These are phyloP conservation scores for Mucor sp. DNA, from an alignment of 371 early-diverging fungal species.

Conservation along the genomic window DNA sequence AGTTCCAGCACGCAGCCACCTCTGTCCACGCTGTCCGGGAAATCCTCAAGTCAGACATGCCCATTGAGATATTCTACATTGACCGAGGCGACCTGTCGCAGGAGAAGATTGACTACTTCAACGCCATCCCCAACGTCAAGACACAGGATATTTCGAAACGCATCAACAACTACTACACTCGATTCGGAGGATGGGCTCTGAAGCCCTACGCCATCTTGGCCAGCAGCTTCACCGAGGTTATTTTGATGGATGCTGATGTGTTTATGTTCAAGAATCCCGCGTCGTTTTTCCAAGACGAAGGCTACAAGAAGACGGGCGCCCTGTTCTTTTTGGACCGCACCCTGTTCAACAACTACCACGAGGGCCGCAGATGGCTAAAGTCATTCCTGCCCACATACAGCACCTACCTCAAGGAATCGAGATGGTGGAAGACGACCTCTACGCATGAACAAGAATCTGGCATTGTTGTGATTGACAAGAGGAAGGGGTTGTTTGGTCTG, in stretches of 20 bases:
- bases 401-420: slow-evolving; percentile 38
- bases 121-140: slow-evolving; percentile 44
- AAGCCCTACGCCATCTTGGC: slow-evolving; percentile 71
- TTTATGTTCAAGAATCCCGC: slow-evolving; percentile 68
- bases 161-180: slow-evolving; percentile 50
- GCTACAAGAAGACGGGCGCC: slow-evolving; percentile 59
- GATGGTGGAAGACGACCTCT: slow-evolving; percentile 46
- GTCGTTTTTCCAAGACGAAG: slow-evolving; percentile 55
- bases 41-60: slow-evolving; percentile 53
- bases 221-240: slow-evolving; percentile 63
- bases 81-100: slow-evolving; percentile 57
- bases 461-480: slow-evolving; percentile 56
- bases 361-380: slow-evolving; percentile 45
- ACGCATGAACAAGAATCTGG: slow-evolving; percentile 66
- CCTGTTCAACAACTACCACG: slow-evolving; percentile 37
- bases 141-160: slow-evolving; percentile 49
- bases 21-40: slow-evolving; percentile 36
- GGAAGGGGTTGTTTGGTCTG: slow-evolving; percentile 46
- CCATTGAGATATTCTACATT: slow-evolving; percentile 72
- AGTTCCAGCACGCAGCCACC: slow-evolving; percentile 30
- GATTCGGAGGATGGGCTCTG: slow-evolving; percentile 62
- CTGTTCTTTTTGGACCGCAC: slow-evolving; percentile 71
- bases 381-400: slow-evolving; percentile 52
- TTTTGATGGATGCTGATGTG: slow-evolving; percentile 78
- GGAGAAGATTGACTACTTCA: slow-evolving; percentile 38